These are phyloP conservation scores for Asclepias syriaca DNA, from an alignment of 257 asterid genomes.

Conservation along the genomic window DNA sequence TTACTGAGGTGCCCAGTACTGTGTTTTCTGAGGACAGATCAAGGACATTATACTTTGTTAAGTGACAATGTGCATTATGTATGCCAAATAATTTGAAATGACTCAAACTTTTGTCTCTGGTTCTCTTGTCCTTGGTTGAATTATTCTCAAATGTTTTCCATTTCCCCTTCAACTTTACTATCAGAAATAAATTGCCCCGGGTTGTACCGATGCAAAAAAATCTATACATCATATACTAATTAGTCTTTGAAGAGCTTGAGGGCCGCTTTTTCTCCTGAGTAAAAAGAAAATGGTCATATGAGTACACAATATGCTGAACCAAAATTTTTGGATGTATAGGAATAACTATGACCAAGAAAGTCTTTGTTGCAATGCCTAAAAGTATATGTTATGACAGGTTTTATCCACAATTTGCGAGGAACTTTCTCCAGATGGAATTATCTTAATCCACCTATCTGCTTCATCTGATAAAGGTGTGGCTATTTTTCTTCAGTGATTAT, in stretches of 20 bases:
- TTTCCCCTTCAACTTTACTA: background rate
- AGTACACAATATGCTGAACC: background rate
- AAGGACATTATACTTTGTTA: background rate
- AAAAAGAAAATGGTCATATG: background rate
- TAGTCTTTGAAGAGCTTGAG: background rate
- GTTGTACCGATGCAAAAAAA: background rate
- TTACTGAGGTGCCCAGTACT: background rate
- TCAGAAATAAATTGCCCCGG: background rate
- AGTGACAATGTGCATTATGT: background rate
- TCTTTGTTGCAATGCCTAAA: slow-evolving; percentile 3
- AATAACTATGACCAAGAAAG: background rate
- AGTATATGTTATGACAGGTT: slow-evolving; percentile 51
- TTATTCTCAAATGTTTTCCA: background rate
- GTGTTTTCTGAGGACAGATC: background rate
- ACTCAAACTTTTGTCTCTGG: background rate
- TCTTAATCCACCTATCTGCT: slow-evolving; percentile 74
- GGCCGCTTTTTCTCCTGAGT: background rate
- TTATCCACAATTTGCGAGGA: slow-evolving; percentile 89
- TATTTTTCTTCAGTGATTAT: slow-evolving; percentile 6
- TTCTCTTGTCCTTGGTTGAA: background rate
- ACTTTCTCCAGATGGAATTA: slow-evolving; percentile 87
- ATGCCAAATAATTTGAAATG: background rate
- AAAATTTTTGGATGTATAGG: background rate
- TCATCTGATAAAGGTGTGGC: slow-evolving; percentile 44
- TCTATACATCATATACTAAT: background rate